Percentiles rank a stretch among this genome's conserved stretches.
Conservation (phyloP, 345 rosid genomes). For the Populus pruinosa region DNA sequence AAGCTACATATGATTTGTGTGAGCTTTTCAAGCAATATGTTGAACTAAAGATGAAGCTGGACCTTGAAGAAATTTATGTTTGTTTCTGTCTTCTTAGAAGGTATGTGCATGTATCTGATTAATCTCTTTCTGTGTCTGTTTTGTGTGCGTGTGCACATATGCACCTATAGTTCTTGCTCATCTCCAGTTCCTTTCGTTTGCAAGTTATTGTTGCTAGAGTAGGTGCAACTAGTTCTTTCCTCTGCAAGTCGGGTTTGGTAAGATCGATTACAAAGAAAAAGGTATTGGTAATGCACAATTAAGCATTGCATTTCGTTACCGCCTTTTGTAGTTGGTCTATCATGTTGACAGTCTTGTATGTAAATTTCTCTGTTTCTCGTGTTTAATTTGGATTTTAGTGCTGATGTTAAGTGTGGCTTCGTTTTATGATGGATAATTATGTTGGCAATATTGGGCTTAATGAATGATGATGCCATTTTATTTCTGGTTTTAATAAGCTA, state of each 20-base stretch:
- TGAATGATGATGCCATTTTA: not conserved
- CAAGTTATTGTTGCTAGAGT: not conserved
- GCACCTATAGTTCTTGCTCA: not conserved
- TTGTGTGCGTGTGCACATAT: not conserved
- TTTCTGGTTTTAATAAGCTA: not conserved
- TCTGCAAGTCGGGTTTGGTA: not conserved
- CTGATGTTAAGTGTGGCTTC: no score
- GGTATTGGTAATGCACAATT: no score
- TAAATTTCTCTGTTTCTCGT: no score
- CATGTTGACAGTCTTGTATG: no score
- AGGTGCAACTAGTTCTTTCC: not conserved
- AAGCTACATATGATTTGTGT: conserved; percentile 43
- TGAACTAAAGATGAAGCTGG: conserved; percentile 57
- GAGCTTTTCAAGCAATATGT: conserved; percentile 70
- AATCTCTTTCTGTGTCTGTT: not conserved
- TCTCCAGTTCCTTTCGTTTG: not conserved
- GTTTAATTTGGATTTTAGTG: no score
- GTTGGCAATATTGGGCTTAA: no score
- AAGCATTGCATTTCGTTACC: no score
- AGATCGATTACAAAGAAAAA: not conserved
- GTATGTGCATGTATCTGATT: conserved; percentile 26
- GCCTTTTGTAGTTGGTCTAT: no score
- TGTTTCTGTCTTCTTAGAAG: conserved; percentile 73
- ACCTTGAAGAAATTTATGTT: conserved; percentile 75
- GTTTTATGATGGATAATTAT: no score